Evolutionary conservation across 768 basidiomycete species (phyloP).

Genomic region (Termitomyces titanicus): DNA sequence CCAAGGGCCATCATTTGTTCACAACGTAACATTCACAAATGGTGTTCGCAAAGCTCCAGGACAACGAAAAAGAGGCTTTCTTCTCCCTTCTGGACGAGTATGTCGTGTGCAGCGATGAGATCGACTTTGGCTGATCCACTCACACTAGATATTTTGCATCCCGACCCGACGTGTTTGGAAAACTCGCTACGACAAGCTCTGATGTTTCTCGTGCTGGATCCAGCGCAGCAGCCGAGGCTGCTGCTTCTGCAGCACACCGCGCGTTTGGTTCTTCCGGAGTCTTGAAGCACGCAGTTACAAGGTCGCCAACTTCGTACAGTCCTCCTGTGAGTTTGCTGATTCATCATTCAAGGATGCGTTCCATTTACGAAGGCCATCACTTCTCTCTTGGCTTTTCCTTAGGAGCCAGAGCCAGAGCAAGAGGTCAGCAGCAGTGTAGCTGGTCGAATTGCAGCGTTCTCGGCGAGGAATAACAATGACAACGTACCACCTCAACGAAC

Average conservation of each 20-base stretch:
- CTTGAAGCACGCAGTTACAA: constrained; percentile 31
- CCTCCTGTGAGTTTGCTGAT: constrained; percentile 29
- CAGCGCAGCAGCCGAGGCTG: constrained; percentile 27
- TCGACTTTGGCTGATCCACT: background rate
- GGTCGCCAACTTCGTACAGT: constrained; percentile 29
- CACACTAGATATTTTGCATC: constrained; percentile 64
- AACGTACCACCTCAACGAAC: constrained; percentile 5
- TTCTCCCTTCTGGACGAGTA: constrained; percentile 81
- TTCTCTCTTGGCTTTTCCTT: background rate
- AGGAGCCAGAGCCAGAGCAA: constrained; percentile 32
- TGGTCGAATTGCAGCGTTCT: constrained; percentile 57
- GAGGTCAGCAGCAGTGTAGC: constrained; percentile 37
- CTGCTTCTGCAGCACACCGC: constrained; percentile 38
- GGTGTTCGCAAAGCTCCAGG: constrained; percentile 68
- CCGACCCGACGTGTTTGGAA: constrained; percentile 62
- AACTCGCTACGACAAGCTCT: constrained; percentile 18
- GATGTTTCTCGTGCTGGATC: constrained; percentile 22
- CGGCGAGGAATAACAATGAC: constrained; percentile 19
- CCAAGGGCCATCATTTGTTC: no score
- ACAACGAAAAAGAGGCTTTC: constrained; percentile 76
- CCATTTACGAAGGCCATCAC: background rate
- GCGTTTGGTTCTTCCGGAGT: constrained; percentile 42
- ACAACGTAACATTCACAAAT: constrained; percentile 28
- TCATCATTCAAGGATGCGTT: background rate
- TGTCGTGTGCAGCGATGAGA: constrained; percentile 17